Evolutionary conservation across 768 basidiomycete species (phyloP), one percentile per base, ranked within the genome.

Genomic region (Boletus barrowsii): DNA sequence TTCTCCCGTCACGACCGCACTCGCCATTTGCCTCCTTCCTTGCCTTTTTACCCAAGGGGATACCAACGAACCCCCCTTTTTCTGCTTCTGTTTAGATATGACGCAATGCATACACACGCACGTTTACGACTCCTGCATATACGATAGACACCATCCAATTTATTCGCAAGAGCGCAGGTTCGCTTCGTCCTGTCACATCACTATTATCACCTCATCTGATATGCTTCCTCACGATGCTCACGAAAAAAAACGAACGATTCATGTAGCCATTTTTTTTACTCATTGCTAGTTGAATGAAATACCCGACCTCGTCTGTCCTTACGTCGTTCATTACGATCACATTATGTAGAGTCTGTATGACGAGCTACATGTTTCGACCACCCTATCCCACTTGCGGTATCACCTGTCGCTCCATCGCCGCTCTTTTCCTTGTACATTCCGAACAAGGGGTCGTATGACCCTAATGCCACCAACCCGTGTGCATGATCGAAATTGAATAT

Each of bases 91-190:
- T 49, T 29, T 60, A 66, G 63, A 66, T 60, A 65, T 54, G 63
- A 63, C 35, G 54, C 64, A 61, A 64, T 63, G 64, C 64, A 61
- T 64, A 47, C 54, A 67, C 59, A 65, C 53, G 63, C 57, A 66
- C 55, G 54, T 45, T 53, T 33, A 65, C 62, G 63, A 65, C 33
- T 20, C 60, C 65, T 47, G 60, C 57, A 59, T 55, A 56, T 51
- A 66, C 57, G 48, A 49, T 64, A 67, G 64, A 65, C 62, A 60
- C 32, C 64, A 60, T 64, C 29, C 37, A 18, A 14, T 35, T 40
- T 42, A 50, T 41, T 40, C n/a, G 22, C 29, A 47, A 43, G 37
- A 51, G 60, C 44, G 60, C 60, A 35, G 56, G 60, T 35, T 42
- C 48, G 48, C 54, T 59, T 44, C 35, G 42, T 8, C 4, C 41